Percentiles rank a stretch among this genome's conserved stretches.
phyloP scores from a whole-genome alignment of 352 stramenopile species.

The Pythium plurisporium region DNA sequence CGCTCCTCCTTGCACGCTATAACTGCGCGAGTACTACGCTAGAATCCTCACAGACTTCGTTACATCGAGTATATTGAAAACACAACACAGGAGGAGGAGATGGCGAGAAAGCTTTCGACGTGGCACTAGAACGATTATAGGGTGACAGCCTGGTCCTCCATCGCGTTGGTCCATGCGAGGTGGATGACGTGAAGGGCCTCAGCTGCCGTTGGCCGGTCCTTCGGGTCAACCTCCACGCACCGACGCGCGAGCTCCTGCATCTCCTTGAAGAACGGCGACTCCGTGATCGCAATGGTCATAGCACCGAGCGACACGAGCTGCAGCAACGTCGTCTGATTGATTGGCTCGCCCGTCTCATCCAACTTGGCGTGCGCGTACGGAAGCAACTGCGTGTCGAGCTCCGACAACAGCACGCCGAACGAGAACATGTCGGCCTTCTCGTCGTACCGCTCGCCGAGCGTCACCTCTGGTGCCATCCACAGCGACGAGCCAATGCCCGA shows the following conservation, averaged over 20 bases:
- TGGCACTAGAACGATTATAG: not conserved
- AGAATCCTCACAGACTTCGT: too few species aligned
- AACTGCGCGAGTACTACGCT: too few species aligned
- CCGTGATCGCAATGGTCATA: slow-evolving; percentile 23
- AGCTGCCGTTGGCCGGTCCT: slow-evolving; percentile 33
- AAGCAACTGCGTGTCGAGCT: slow-evolving; percentile 38
- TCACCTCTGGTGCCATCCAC: slow-evolving; percentile 31
- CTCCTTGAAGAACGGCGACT: slow-evolving; percentile 2
- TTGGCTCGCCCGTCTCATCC: not conserved
- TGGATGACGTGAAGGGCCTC: slow-evolving; percentile 38
- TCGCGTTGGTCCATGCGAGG: not conserved
- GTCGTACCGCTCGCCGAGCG: slow-evolving; percentile 34
- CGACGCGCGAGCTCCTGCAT: slow-evolving; percentile 33
- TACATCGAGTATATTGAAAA: too few species aligned
- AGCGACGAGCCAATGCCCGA: slow-evolving; percentile 15
- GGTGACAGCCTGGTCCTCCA: not conserved
- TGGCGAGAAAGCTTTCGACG: too few species aligned
- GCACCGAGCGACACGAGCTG: slow-evolving; percentile 31
- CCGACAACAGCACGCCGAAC: slow-evolving; percentile 50
- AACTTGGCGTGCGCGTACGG: slow-evolving; percentile 17
- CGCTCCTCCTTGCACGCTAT: too few species aligned
- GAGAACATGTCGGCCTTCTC: slow-evolving; percentile 52
- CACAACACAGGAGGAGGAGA: too few species aligned
- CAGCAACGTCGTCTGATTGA: slow-evolving; percentile 23
- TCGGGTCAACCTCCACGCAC: slow-evolving; percentile 44